These are phyloP conservation scores for Coemansia sp. DNA, from an alignment of 192 early-diverging fungal genomes.

Conservation along the genomic window DNA sequence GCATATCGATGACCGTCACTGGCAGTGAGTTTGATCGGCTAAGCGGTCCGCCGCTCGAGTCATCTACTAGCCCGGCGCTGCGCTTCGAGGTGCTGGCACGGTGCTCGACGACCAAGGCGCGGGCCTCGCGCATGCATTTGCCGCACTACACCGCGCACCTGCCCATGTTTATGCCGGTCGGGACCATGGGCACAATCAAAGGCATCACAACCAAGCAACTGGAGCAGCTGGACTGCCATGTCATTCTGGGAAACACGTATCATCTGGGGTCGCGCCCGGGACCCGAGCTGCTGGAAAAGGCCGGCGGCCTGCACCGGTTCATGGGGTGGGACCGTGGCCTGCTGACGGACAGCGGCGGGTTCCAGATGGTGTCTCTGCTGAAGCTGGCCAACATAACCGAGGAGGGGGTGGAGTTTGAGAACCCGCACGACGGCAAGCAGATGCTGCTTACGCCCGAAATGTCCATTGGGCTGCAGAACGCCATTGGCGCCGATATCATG, in stretches of 20 bases:
- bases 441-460: conserved; percentile 84
- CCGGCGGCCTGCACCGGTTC: conserved; percentile 72
- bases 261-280: conserved; percentile 71
- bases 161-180: conserved; percentile 88
- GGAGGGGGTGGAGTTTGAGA: conserved; percentile 78
- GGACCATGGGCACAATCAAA: conserved; percentile 79
- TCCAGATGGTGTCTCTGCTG: conserved; percentile 87
- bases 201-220: conserved; percentile 74
- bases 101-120: conserved; percentile 79
- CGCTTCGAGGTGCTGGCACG: conserved; percentile 64
- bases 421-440: conserved; percentile 72
- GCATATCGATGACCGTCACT: neutral
- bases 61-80: conserved; percentile 55
- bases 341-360: conserved; percentile 79
- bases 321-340: conserved; percentile 76
- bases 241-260: conserved; percentile 86
- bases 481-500: conserved; percentile 83
- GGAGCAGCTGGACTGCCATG: conserved; percentile 67
- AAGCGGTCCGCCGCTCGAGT: conserved; percentile 27
- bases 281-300: conserved; percentile 63
- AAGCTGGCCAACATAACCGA: conserved; percentile 80
- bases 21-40: conserved; percentile 24
- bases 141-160: conserved; percentile 78
- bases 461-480: conserved; percentile 80
- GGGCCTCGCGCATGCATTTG: conserved; percentile 64